phyloP scores from a whole-genome alignment of 225 moss, liverwort and hornwort genomes.

The Pleurozium schreberi region DNA sequence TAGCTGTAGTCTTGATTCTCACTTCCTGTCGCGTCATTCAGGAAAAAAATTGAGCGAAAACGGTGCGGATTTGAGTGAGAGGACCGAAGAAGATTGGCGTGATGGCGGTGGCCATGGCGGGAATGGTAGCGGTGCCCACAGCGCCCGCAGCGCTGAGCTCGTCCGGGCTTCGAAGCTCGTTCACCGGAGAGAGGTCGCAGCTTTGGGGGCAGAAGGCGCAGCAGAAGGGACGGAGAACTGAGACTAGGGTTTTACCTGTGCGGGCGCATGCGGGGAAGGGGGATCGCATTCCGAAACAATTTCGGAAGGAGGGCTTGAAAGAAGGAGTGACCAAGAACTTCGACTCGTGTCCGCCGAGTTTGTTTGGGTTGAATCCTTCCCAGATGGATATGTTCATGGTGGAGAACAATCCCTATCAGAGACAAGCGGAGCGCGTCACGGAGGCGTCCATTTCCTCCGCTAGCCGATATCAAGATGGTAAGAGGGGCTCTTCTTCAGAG shows the following conservation, averaged over 20 bases:
- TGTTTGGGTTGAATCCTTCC: slow-evolving; percentile 79
- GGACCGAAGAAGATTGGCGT: not conserved
- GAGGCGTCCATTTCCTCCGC: slow-evolving; percentile 87
- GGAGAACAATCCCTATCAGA: slow-evolving; percentile 86
- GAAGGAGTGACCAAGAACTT: slow-evolving; percentile 80
- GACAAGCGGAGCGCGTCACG: slow-evolving; percentile 68
- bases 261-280: slow-evolving; percentile 40
- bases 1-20: not conserved
- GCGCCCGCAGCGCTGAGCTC: slow-evolving; percentile 4
- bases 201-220: slow-evolving; percentile 15
- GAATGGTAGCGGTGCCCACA: slow-evolving; percentile 15
- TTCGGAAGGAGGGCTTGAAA: slow-evolving; percentile 59
- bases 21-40: not conserved
- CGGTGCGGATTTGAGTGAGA: not conserved
- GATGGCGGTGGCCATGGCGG: slow-evolving; percentile 41
- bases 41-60: not conserved
- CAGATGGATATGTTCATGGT: slow-evolving; percentile 99
- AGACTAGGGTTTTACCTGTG: slow-evolving; percentile 28
- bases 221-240: not conserved
- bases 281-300: slow-evolving; percentile 77
- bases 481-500: not conserved
- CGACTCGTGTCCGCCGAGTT: slow-evolving; percentile 54
- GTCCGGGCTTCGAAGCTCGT: slow-evolving; percentile 14
- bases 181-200: slow-evolving; percentile 19
- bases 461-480: slow-evolving; percentile 73